Conservation (phyloP, 1,139 yeast genomes). For the Geotrichum citri-aurantii region DNA sequence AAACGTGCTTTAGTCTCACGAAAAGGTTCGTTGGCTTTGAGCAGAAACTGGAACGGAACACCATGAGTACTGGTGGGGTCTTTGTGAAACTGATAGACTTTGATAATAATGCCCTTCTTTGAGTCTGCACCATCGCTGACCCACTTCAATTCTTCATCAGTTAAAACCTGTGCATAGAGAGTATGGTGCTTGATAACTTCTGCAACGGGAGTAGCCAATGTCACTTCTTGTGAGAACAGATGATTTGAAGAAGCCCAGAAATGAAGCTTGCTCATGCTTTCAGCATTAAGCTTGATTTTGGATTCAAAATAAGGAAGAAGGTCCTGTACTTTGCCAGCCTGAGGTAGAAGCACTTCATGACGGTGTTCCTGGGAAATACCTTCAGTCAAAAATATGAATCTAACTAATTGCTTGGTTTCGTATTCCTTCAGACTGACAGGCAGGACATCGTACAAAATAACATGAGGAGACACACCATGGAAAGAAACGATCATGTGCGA, state of each 20-base stretch:
- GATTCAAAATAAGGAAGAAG: constrained; percentile 52
- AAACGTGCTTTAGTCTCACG: constrained; percentile 62
- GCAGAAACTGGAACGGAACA: constrained; percentile 73
- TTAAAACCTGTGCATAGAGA: constrained; percentile 33
- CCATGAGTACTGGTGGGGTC: constrained; percentile 72
- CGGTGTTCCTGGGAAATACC: constrained; percentile 47
- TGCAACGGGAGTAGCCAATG: constrained; percentile 19
- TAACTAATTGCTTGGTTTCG: constrained; percentile 66
- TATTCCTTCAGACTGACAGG: constrained; percentile 68
- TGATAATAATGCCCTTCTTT: constrained; percentile 33
- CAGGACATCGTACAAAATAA: constrained; percentile 60
- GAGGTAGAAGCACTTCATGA: constrained; percentile 65
- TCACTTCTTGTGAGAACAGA: constrained; percentile 11
- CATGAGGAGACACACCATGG: constrained; percentile 34
- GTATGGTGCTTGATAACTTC: constrained; percentile 26
- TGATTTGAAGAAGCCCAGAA: constrained; percentile 48
- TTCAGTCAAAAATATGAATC: constrained; percentile 35
- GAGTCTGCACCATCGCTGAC: constrained; percentile 22
- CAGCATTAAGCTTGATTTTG: constrained; percentile 49
- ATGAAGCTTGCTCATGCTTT: constrained; percentile 48
- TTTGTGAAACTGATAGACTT: constrained; percentile 71
- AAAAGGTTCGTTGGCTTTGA: constrained; percentile 51
- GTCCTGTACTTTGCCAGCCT: constrained; percentile 50
- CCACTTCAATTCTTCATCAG: constrained; percentile 34
- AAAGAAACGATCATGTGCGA: constrained; percentile 42